Conservation (phyloP, 225 moss, liverwort and hornwort genomes). For the Climacium dendroides region DNA sequence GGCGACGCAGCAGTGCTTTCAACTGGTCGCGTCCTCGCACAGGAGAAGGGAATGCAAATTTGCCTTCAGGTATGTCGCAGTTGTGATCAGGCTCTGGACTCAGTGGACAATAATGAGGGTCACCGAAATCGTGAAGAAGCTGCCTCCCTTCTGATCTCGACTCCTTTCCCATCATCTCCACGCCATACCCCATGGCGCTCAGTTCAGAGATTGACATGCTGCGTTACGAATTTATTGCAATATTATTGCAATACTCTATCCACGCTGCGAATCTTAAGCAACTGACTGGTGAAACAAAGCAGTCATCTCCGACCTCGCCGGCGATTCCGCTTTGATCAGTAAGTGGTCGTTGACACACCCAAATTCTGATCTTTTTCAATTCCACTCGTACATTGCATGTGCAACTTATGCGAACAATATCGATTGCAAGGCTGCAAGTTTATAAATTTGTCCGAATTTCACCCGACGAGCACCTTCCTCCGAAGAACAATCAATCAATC, state of each 20-base stretch:
- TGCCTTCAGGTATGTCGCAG: neutral
- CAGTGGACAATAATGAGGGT: neutral
- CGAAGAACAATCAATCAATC: neutral
- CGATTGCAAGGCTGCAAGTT: neutral
- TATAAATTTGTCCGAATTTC: neutral
- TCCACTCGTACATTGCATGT: neutral
- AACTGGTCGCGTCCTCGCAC: conserved; percentile 51
- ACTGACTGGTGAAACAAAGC: neutral
- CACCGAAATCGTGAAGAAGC: neutral
- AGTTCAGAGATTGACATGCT: neutral
- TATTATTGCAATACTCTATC: neutral
- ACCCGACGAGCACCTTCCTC: neutral
- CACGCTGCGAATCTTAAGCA: neutral
- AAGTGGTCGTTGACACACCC: neutral
- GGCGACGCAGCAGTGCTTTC: conserved; percentile 18
- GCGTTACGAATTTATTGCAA: neutral
- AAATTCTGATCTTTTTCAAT: neutral
- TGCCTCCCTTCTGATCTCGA: neutral
- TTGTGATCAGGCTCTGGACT: neutral
- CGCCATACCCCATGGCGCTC: neutral
- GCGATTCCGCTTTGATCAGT: neutral
- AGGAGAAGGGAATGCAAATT: conserved; percentile 18
- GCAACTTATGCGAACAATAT: neutral
- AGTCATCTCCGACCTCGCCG: neutral
- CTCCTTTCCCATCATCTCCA: conserved; percentile 5